phyloP scores from a whole-genome alignment of 1,139 yeast genomes.

The Hanseniaspora gamundiae region DNA sequence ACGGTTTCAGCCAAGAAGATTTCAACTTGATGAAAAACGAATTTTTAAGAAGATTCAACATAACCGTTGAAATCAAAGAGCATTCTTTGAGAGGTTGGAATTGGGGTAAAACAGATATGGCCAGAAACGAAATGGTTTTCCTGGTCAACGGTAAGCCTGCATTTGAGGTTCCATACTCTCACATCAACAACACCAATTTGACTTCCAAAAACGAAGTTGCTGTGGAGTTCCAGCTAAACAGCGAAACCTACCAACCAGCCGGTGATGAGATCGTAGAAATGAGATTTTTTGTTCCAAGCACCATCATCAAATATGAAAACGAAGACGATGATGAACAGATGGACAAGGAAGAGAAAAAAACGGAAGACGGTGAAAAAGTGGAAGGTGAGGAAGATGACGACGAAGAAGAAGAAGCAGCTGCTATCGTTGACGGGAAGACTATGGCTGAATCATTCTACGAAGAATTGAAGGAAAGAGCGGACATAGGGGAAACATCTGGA shows the following conservation, averaged over 20 bases:
- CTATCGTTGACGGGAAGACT: slow-evolving; percentile 33
- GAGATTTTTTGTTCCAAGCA: slow-evolving; percentile 87
- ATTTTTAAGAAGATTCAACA: slow-evolving; percentile 61
- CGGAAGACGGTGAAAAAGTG: slow-evolving; percentile 14
- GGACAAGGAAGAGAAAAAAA: slow-evolving; percentile 15
- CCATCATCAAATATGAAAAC: slow-evolving; percentile 35
- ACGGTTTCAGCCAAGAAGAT: slow-evolving; percentile 82
- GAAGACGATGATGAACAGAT: slow-evolving; percentile 30
- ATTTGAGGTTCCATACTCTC: slow-evolving; percentile 78
- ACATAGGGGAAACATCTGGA: slow-evolving; percentile 89
- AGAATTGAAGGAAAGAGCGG: slow-evolving; percentile 87
- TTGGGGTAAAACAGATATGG: slow-evolving; percentile 93
- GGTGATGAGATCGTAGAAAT: slow-evolving; percentile 95
- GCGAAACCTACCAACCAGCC: slow-evolving; percentile 48
- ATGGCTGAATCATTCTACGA: slow-evolving; percentile 85
- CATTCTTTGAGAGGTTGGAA: slow-evolving; percentile 98
- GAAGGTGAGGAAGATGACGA: slow-evolving; percentile 23
- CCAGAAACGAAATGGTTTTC: slow-evolving; percentile 81
- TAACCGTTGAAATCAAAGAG: slow-evolving; percentile 69
- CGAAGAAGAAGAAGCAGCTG: slow-evolving; percentile 28
- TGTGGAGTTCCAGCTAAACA: slow-evolving; percentile 62
- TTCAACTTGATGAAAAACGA: slow-evolving; percentile 72
- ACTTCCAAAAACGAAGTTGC: slow-evolving; percentile 93
- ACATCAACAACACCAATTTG: slow-evolving; percentile 76
- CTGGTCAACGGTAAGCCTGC: slow-evolving; percentile 80